Conservation (phyloP, 345 rosid species). For the Ceriops tagal region DNA sequence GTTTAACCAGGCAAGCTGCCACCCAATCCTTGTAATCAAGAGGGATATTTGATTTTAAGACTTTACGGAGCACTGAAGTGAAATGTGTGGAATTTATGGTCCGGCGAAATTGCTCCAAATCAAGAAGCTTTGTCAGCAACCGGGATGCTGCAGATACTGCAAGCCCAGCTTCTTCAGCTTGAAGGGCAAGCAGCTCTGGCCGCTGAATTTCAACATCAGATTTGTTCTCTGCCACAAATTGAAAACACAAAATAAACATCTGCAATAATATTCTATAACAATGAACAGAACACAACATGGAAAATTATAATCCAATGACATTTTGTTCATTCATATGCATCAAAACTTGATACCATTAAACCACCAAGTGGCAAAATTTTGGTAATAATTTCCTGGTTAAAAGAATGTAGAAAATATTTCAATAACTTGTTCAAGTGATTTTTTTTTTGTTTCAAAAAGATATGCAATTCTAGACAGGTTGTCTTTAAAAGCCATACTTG, state of each 20-base stretch:
- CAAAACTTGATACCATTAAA: no score
- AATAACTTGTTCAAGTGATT: no score
- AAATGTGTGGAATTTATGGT: conserved; percentile 32
- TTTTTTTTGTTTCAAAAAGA: no score
- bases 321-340: no score
- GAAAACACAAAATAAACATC: conserved; percentile 6
- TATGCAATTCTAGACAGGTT: no score
- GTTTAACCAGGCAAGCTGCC: conserved; percentile 70
- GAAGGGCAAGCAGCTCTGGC: conserved; percentile 51
- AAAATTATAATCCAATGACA: neutral
- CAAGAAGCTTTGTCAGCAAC: conserved; percentile 68
- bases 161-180: conserved; percentile 73
- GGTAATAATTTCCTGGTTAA: no score
- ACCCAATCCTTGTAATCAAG: conserved; percentile 69
- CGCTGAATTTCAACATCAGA: conserved; percentile 48
- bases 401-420: no score
- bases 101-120: conserved; percentile 48
- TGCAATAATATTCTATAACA: conserved; percentile 3
- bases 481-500: neutral
- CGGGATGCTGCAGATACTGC: conserved; percentile 66
- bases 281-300: neutral
- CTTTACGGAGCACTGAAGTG: conserved; percentile 38
- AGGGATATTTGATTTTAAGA: conserved; percentile 50
- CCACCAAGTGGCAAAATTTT: no score
- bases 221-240: conserved; percentile 41